Conservation (phyloP, 2,329 filamentous ascomycete genomes). For the Aspergillus arachidicola region DNA sequence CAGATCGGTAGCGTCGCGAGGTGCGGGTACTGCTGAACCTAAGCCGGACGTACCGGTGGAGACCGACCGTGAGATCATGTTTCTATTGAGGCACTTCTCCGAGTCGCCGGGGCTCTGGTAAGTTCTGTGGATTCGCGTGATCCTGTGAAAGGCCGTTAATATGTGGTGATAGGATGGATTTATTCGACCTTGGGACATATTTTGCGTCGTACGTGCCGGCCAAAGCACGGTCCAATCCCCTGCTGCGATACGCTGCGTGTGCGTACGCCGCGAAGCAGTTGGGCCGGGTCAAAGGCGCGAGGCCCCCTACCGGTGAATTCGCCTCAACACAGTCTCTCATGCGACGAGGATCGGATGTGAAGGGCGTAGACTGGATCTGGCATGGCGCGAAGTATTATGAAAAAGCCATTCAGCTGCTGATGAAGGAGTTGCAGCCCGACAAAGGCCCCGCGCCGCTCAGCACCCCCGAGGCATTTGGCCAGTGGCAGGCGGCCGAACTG, state of each 20-base stretch:
- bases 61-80: conserved; percentile 60
- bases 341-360: conserved; percentile 55
- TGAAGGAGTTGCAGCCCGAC: conserved; percentile 47
- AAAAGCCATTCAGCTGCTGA: conserved; percentile 60
- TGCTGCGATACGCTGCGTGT: conserved; percentile 57
- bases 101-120: conserved; percentile 63
- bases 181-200: conserved; percentile 57
- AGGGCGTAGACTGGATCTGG: conserved; percentile 60
- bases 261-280: conserved; percentile 66
- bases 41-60: conserved; percentile 36
- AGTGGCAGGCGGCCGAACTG: conserved; percentile 39
- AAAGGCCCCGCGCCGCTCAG: conserved; percentile 37
- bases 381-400: conserved; percentile 66
- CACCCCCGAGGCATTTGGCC: conserved; percentile 38
- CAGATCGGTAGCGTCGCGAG: conserved; percentile 25
- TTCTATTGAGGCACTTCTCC: conserved; percentile 61
- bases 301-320: conserved; percentile 53
- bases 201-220: conserved; percentile 64
- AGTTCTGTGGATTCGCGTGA: conserved; percentile 17
- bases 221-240: conserved; percentile 53
- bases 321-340: conserved; percentile 52
- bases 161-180: conserved; percentile 42
- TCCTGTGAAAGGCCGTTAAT: conserved; percentile 11
- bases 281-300: conserved; percentile 56
- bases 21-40: conserved; percentile 18